These are phyloP conservation scores for Apiospora hydei DNA, from an alignment of 2,329 filamentous ascomycete genomes.

Conservation along the genomic window DNA sequence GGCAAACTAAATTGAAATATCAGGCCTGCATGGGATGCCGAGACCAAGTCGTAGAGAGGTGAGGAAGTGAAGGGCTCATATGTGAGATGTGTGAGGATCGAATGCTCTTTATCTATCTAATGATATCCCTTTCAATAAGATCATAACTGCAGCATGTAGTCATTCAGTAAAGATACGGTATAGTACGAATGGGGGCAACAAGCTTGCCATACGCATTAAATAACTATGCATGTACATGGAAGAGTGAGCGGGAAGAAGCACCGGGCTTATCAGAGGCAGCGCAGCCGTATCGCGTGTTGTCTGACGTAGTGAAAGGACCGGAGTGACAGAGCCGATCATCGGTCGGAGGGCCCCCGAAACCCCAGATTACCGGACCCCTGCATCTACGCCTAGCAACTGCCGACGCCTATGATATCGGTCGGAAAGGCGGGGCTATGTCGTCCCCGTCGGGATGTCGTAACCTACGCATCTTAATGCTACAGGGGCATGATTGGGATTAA, in stretches of 20 bases:
- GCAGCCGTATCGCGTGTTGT: background rate
- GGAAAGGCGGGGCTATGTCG: background rate
- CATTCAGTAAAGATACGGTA: background rate
- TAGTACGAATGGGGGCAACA: background rate
- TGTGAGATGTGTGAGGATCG: no score
- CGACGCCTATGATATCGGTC: background rate
- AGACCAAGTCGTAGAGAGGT: background rate
- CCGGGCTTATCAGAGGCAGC: background rate
- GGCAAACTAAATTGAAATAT: background rate
- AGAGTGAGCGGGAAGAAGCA: background rate
- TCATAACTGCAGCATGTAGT: background rate
- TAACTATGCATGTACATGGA: background rate
- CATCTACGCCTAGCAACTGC: background rate
- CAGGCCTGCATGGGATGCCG: background rate
- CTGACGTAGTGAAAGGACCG: background rate
- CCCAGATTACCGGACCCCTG: slow-evolving; percentile 9
- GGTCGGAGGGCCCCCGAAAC: background rate
- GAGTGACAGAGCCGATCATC: background rate
- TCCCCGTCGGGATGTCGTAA: background rate
- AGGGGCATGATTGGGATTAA: background rate
- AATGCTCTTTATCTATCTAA: background rate
- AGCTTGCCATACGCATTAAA: background rate
- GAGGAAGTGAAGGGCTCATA: background rate
- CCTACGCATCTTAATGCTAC: background rate
- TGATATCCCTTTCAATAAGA: background rate